phyloP scores from a whole-genome alignment of 1,284 basidiomycete genomes.

The Marasmius fiardii region DNA sequence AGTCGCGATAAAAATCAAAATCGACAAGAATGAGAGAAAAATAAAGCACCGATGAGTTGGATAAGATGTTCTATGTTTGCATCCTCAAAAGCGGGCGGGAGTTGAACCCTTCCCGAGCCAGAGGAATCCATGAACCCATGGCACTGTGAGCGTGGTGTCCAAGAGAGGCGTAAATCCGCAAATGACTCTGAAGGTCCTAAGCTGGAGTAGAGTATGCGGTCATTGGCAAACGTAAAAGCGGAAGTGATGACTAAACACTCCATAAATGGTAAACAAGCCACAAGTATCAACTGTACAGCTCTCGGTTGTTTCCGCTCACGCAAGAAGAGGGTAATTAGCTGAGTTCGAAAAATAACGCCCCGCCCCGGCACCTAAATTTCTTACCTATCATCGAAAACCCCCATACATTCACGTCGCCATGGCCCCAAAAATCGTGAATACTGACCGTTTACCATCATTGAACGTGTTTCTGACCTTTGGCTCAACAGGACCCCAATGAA shows the following conservation, averaged over 20 bases:
- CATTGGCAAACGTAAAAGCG: not conserved
- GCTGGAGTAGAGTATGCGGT: not conserved
- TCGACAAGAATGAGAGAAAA: slow-evolving; percentile 11
- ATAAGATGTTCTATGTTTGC: slow-evolving; percentile 79
- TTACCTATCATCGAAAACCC: slow-evolving; percentile 2
- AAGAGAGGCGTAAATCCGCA: not conserved
- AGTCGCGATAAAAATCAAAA: slow-evolving; percentile 14
- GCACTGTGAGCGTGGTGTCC: slow-evolving; percentile 30
- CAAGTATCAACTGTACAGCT: not conserved
- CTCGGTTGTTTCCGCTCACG: not conserved
- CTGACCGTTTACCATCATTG: not conserved
- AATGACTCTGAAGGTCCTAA: no score
- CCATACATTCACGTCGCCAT: slow-evolving; percentile 35
- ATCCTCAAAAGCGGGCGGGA: slow-evolving; percentile 74
- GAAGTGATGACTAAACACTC: not conserved
- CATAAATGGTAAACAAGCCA: not conserved
- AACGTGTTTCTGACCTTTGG: slow-evolving; percentile 16
- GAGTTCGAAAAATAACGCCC: no score
- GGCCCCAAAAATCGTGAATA: slow-evolving; percentile 76
- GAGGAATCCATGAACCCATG: slow-evolving; percentile 77
- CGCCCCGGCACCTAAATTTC: not conserved
- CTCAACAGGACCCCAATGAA: slow-evolving; percentile 81
- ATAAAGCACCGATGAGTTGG: slow-evolving; percentile 72
- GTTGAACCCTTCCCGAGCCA: slow-evolving; percentile 62
- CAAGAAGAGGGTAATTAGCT: not conserved